Evolutionary conservation across 2,329 filamentous ascomycete species (phyloP).

Genomic region (Ophiostoma australiae): DNA sequence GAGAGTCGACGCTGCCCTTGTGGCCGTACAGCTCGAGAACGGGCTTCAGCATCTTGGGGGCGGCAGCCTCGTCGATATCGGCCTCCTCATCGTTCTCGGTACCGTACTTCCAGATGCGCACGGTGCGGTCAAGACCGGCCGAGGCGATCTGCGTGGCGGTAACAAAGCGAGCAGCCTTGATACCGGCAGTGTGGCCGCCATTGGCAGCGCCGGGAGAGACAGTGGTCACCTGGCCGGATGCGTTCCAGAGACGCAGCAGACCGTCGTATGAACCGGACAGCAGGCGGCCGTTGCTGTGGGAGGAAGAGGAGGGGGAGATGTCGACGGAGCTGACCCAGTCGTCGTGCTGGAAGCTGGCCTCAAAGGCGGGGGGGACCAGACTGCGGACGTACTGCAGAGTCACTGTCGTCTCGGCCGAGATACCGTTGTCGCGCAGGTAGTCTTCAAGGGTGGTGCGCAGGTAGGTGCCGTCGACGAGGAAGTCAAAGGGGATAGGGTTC

Average conservation of each 20-base stretch:
- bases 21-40: conserved; percentile 32
- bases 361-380: conserved; percentile 79
- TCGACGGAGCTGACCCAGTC: conserved; percentile 93
- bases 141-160: conserved; percentile 75
- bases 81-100: conserved; percentile 65
- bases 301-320: conserved; percentile 64
- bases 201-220: conserved; percentile 62
- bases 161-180: conserved; percentile 81
- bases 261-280: conserved; percentile 95
- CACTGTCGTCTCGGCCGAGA: conserved; percentile 82
- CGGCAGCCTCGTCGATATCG: conserved; percentile 64
- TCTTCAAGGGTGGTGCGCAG: conserved; percentile 85
- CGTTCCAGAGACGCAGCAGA: conserved; percentile 81
- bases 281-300: conserved; percentile 60
- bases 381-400: conserved; percentile 91
- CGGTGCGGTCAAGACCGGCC: conserved; percentile 74
- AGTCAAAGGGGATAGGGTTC: conserved; percentile 76
- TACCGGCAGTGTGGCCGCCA: conserved; percentile 69
- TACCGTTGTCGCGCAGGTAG: conserved; percentile 77
- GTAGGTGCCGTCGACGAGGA: conserved; percentile 90
- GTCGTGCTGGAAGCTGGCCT: conserved; percentile 92
- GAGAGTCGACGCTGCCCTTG: conserved; percentile 62
- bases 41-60: conserved; percentile 23
- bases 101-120: conserved; percentile 84
- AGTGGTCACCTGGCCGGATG: conserved; percentile 76